phyloP scores from a whole-genome alignment of 2,329 filamentous ascomycete genomes.

The Colletotrichum tanaceti region DNA sequence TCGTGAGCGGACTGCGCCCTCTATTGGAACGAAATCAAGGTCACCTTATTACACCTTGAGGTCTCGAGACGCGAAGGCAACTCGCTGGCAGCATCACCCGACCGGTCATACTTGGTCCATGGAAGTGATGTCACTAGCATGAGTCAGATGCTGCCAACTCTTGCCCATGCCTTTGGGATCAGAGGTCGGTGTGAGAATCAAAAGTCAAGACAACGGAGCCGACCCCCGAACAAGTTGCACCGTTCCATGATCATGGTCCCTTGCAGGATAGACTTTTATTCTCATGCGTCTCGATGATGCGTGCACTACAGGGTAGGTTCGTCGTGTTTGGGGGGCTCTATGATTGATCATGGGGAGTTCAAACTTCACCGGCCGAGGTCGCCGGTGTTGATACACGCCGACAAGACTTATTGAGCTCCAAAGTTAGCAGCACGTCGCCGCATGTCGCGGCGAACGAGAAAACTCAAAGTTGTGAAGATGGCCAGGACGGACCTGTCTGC shows the following conservation, averaged over 20 bases:
- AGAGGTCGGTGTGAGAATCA: slow-evolving; percentile 43
- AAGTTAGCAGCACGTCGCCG: neutral
- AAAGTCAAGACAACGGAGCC: slow-evolving; percentile 42
- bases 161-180: slow-evolving; percentile 42
- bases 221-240: slow-evolving; percentile 22
- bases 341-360: neutral
- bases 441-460: neutral
- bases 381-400: no score
- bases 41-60: neutral
- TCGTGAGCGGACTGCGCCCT: slow-evolving; percentile 4
- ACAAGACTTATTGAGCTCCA: neutral
- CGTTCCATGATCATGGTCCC: slow-evolving; percentile 14
- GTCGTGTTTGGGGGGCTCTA: slow-evolving; percentile 1
- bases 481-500: no score
- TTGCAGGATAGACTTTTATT: neutral
- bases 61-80: neutral
- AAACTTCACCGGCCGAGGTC: no score
- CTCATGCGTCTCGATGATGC: slow-evolving; percentile 2
- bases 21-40: neutral
- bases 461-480: neutral
- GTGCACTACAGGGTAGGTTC: neutral
- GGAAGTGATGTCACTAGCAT: no score
- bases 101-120: slow-evolving; percentile 37
- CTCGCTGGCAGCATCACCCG: slow-evolving; percentile 29
- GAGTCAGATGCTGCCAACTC: no score